Evolutionary conservation across 345 rosid species (phyloP).

Genomic region (Alliaria petiolata): DNA sequence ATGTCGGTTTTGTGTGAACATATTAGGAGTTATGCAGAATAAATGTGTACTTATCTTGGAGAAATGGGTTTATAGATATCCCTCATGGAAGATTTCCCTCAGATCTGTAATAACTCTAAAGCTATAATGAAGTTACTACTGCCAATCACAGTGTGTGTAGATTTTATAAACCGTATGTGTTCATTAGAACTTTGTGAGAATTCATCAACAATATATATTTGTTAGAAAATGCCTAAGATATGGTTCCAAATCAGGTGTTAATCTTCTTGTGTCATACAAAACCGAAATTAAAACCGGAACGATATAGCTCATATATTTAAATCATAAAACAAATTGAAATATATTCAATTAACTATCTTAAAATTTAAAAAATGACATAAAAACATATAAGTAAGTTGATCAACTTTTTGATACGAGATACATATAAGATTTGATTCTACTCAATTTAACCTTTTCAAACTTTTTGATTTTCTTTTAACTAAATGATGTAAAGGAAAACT

Average conservation of each 20-base stretch:
- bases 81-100: background rate
- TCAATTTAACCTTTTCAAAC: background rate
- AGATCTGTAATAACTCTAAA: conserved; percentile 17
- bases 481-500: no score
- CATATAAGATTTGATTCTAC: background rate
- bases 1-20: conserved; percentile 21
- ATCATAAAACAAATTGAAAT: background rate
- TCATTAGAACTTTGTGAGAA: background rate
- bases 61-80: conserved; percentile 5
- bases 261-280: no score
- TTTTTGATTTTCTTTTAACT: background rate
- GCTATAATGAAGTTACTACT: conserved; percentile 13
- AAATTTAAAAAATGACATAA: background rate
- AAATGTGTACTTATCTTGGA: conserved; percentile 18
- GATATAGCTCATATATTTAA: background rate
- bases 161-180: background rate
- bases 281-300: background rate
- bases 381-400: background rate
- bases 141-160: conserved; percentile 15
- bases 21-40: conserved; percentile 25
- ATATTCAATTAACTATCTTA: no score
- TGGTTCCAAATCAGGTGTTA: background rate
- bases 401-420: no score
- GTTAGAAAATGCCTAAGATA: background rate
- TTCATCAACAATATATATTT: background rate